Conservation (phyloP, 106 monocot species). For the Platanthera zijinensis region DNA sequence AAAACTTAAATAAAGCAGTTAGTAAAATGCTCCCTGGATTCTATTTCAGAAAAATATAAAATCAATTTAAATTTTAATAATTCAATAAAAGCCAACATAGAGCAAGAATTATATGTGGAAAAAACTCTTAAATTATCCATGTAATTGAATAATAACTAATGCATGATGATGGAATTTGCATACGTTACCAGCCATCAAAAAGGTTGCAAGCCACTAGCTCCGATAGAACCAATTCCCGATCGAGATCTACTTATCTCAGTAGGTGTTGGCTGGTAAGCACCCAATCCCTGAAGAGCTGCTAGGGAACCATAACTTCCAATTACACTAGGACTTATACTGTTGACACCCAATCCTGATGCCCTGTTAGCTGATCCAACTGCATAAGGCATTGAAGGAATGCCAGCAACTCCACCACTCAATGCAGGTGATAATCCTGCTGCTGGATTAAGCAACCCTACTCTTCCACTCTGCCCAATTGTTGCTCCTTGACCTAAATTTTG, state of each 20-base stretch:
- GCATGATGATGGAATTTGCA: constrained; percentile 1
- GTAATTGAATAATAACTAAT: background rate
- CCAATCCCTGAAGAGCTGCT: constrained; percentile 32
- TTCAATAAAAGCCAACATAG: background rate
- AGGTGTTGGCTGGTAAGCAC: constrained; percentile 25
- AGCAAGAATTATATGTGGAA: background rate
- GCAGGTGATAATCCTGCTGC: constrained; percentile 12
- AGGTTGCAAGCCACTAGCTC: constrained; percentile 14
- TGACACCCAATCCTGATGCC: constrained; percentile 17
- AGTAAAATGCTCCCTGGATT: background rate
- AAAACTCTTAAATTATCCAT: background rate
- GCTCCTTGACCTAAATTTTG: background rate
- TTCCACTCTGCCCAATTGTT: constrained; percentile 20
- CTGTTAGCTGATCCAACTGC: constrained; percentile 18
- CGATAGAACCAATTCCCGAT: constrained; percentile 12
- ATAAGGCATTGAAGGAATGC: constrained; percentile 2
- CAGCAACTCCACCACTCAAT: background rate
- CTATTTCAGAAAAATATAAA: background rate
- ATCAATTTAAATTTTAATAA: background rate
- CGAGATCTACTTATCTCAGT: constrained; percentile 11
- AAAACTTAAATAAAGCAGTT: background rate
- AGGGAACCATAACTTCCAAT: constrained; percentile 37
- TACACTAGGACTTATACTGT: constrained; percentile 34
- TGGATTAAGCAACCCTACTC: constrained; percentile 18
- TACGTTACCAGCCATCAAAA: constrained; percentile 27